phyloP scores from a whole-genome alignment of 2,329 filamentous ascomycete species.

The Trichoderma citrinoviride region DNA sequence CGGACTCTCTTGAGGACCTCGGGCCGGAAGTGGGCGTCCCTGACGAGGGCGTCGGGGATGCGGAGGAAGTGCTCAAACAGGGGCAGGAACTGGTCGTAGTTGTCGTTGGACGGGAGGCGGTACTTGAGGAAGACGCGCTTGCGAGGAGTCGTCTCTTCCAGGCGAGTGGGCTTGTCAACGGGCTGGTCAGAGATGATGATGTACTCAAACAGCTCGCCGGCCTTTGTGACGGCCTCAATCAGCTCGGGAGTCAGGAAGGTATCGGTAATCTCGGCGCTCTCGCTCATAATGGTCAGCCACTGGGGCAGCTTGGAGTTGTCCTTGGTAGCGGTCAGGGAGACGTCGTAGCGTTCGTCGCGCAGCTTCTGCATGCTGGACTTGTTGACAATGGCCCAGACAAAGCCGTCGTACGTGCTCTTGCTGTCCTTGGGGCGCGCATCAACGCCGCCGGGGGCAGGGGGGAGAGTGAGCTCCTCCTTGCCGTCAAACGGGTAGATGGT shows the following conservation, averaged over 20 bases:
- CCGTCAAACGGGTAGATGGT: constrained; percentile 88
- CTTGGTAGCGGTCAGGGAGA: constrained; percentile 90
- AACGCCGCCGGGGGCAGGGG: constrained; percentile 57
- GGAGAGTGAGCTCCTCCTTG: constrained; percentile 76
- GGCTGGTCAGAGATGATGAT: constrained; percentile 89
- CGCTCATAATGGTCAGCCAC: constrained; percentile 94
- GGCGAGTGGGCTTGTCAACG: constrained; percentile 75
- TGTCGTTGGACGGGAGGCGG: constrained; percentile 62
- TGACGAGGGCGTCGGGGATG: constrained; percentile 77
- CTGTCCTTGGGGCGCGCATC: constrained; percentile 53
- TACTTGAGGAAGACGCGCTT: constrained; percentile 84
- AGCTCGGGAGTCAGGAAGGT: constrained; percentile 84
- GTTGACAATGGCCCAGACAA: constrained; percentile 93
- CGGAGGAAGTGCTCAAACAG: constrained; percentile 81
- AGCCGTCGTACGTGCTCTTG: constrained; percentile 77
- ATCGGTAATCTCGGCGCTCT: constrained; percentile 93
- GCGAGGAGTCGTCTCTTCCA: constrained; percentile 78
- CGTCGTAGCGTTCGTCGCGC: constrained; percentile 89
- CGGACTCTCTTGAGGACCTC: constrained; percentile 86
- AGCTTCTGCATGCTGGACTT: constrained; percentile 90
- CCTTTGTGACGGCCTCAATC: constrained; percentile 71
- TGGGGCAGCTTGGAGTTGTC: constrained; percentile 84
- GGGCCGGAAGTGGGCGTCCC: constrained; percentile 77
- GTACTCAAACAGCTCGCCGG: constrained; percentile 78
- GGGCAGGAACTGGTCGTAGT: constrained; percentile 65